Conservation (phyloP, 768 basidiomycete species). For the Piloderma croceum region DNA sequence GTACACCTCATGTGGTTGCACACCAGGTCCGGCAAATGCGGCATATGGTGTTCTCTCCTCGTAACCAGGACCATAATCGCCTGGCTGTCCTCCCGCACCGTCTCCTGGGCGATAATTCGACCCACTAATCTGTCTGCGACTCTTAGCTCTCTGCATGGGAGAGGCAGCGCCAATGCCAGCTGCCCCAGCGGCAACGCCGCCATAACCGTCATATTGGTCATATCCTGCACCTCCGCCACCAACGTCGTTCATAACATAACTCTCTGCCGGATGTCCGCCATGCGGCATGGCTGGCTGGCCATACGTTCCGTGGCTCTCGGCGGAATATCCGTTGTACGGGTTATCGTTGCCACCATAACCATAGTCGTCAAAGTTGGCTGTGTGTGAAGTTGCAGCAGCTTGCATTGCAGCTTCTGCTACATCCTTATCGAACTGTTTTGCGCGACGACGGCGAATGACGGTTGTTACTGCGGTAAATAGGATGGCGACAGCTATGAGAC, state of each 20-base stretch:
- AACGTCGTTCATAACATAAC: constrained; percentile 5
- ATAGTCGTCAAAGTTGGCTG: constrained; percentile 55
- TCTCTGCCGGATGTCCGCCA: too few species aligned
- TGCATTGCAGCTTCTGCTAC: constrained; percentile 66
- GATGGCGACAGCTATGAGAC: constrained; percentile 50
- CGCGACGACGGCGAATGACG: constrained; percentile 57
- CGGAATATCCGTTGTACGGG: constrained; percentile 18
- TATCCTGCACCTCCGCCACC: constrained; percentile 3
- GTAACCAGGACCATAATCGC: constrained; percentile 26
- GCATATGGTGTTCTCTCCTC: constrained; percentile 31
- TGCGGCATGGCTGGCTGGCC: constrained; percentile 41
- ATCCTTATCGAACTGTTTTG: constrained; percentile 63
- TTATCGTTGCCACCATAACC: constrained; percentile 30
- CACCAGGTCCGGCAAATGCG: constrained; percentile 31
- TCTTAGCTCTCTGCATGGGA: not conserved
- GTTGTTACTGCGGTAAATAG: constrained; percentile 45
- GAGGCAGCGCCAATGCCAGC: not conserved
- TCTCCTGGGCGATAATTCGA: constrained; percentile 15
- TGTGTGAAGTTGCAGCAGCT: constrained; percentile 47
- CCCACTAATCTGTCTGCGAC: constrained; percentile 5
- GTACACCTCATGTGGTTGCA: constrained; percentile 18
- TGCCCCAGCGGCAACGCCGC: not conserved
- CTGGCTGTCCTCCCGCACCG: constrained; percentile 27
- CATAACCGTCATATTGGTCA: not conserved
- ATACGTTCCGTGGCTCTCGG: constrained; percentile 51